Evolutionary conservation across 2,329 filamentous ascomycete genomes (phyloP), one percentile per base, ranked within the genome.

Genomic region (Ilyonectria mors-panacis): DNA sequence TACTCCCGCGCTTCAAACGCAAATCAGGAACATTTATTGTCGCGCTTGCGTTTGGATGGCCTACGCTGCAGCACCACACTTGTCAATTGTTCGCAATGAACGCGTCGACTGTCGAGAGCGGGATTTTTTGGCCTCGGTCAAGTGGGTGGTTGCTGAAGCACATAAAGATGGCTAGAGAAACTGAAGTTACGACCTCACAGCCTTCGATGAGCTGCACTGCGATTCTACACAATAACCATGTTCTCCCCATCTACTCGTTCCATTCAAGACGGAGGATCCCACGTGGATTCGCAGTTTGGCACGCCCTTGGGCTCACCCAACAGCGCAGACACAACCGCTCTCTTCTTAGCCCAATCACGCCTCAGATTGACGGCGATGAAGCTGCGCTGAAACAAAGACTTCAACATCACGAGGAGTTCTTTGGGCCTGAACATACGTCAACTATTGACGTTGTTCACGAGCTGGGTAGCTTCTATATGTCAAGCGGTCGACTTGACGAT

Each of bases 31-130:
- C 39, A 42, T 42, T 42, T 42, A 17, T n/a, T 17, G 39, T 42
- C 39, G 39, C 39, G 39, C 39, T 42, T 42, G 39, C 39, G 39
- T 42, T 42, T 42, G 39, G 39, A 42, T 42, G 39, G 39, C 39
- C 39, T 42, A 19, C 39, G n/a, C 39, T 42, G 15, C 15, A n/a
- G 39, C 39, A 17, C 6, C 17, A 2, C 17, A 8, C 2, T 42
- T 42, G 15, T 42, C 39, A 8, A 42, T 42, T 17, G 15, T 7
- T 42, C 39, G 39, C 2, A 33, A 12, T 33, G 8, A n/a, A 8
- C 39, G n/a, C n/a, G 39, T 42, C 15, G n/a, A 42, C 7, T 19
- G 8, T 33, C 30, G 12, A 33, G 30, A n/a, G 39, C 39, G 39
- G 39, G 15, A 42, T 42, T 42, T 42, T 8, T 42, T n/a, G 15